phyloP scores from a whole-genome alignment of 176 grass and related monocot species.

The Oryza meridionalis region DNA sequence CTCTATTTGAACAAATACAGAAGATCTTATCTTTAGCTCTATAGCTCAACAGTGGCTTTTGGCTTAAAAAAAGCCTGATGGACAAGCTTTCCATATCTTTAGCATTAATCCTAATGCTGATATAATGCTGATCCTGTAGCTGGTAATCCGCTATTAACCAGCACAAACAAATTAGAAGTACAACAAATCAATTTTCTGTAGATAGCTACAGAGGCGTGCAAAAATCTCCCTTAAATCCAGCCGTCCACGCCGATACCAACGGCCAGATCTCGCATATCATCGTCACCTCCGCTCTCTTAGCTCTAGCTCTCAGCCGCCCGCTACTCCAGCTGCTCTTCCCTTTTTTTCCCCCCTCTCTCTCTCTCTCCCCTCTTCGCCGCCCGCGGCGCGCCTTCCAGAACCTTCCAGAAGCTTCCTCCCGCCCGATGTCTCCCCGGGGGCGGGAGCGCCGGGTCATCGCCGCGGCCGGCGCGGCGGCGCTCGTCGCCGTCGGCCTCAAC shows the following conservation, averaged over 20 bases:
- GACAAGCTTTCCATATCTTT: too few relatives aligned
- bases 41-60: too few relatives aligned
- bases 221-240: background rate
- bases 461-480: conserved; percentile 67
- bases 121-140: too few relatives aligned
- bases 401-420: conserved; percentile 17
- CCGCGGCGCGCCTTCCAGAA: conserved; percentile 1
- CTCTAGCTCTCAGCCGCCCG: background rate
- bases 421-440: conserved; percentile 56
- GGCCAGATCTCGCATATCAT: conserved; percentile 37
- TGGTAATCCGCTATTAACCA: too few relatives aligned
- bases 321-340: background rate
- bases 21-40: too few relatives aligned
- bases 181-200: too few relatives aligned
- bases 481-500: conserved; percentile 81
- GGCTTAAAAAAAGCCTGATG: too few relatives aligned
- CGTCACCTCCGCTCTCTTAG: conserved; percentile 44
- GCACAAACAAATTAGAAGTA: too few relatives aligned
- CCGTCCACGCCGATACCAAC: conserved; percentile 13
- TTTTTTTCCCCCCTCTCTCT: conserved; percentile 13
- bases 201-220: background rate
- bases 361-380: background rate
- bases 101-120: too few relatives aligned
- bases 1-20: too few relatives aligned
- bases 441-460: conserved; percentile 56